Percentiles rank a stretch among this genome's conserved stretches.
phyloP scores from a whole-genome alignment of 2,329 filamentous ascomycete genomes.

The Chaetomiaceae sp. region DNA sequence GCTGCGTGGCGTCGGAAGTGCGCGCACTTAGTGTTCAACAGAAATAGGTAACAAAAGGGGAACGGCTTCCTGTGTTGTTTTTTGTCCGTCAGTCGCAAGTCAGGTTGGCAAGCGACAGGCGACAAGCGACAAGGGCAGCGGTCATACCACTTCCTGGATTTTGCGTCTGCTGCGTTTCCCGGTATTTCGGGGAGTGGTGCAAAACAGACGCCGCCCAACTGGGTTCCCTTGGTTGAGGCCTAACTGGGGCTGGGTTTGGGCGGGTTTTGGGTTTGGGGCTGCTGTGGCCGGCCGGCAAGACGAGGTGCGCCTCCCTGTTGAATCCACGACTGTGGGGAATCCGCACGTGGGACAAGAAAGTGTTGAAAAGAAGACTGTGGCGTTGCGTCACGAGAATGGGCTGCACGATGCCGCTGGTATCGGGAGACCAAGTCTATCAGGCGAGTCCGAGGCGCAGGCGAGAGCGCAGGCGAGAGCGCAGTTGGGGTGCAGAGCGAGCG shows the following conservation, averaged over 20 bases:
- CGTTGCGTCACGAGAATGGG: not conserved
- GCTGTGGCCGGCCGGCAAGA: no score
- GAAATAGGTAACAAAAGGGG: not conserved
- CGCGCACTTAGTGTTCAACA: no score
- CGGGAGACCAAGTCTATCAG: not conserved
- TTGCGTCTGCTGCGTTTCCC: not conserved
- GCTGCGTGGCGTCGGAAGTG: no score
- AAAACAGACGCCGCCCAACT: not conserved
- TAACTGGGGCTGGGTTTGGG: no score
- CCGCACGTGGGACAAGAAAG: no score
- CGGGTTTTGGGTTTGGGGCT: not conserved
- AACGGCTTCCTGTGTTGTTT: not conserved
- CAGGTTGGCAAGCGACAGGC: not conserved
- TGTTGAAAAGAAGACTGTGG: not conserved
- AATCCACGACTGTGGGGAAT: no score
- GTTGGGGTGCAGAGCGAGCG: not conserved
- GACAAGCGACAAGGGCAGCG: no score
- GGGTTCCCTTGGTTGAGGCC: constrained; percentile 6
- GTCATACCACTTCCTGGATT: not conserved
- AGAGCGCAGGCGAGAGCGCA: no score
- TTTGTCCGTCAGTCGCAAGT: not conserved
- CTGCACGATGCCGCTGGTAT: not conserved
- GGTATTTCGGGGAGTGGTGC: not conserved
- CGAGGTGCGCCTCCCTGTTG: no score
- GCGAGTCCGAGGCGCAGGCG: not conserved